phyloP scores from a whole-genome alignment of 441 rosid species.

The Euphorbia celastroides region DNA sequence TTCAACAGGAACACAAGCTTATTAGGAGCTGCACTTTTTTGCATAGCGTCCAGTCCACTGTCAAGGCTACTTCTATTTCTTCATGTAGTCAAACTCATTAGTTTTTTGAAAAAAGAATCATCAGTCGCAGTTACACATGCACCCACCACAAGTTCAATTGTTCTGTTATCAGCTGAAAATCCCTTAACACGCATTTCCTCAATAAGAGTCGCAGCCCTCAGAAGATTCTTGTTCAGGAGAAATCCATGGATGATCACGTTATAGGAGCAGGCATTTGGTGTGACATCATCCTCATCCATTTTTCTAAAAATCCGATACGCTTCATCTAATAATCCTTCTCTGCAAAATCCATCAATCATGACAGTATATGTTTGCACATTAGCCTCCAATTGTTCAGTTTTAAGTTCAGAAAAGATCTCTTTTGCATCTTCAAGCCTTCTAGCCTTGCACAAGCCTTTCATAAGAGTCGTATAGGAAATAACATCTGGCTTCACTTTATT shows the following conservation, averaged over 20 bases:
- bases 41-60: too few species aligned
- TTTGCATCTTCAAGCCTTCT: background rate
- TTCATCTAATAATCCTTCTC: slow-evolving; percentile 3
- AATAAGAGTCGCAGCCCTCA: background rate
- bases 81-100: too few species aligned
- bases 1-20: too few species aligned
- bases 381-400: background rate
- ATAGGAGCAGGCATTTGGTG: background rate
- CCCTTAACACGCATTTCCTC: background rate
- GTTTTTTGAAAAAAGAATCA: background rate
- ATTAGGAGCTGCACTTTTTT: too few species aligned
- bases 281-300: slow-evolving; percentile 9
- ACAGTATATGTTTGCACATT: slow-evolving; percentile 4
- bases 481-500: background rate
- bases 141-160: too few species aligned
- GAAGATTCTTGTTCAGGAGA: background rate
- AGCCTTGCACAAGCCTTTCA: slow-evolving; percentile 5
- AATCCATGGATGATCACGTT: too few species aligned
- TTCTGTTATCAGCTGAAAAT: background rate
- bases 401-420: background rate
- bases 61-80: too few species aligned
- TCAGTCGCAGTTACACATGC: too few species aligned
- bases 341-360: background rate
- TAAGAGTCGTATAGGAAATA: background rate
- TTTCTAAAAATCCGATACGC: slow-evolving; percentile 3